Conservation (phyloP, 495 filamentous ascomycete species). For the Penicillium malachiteum region DNA sequence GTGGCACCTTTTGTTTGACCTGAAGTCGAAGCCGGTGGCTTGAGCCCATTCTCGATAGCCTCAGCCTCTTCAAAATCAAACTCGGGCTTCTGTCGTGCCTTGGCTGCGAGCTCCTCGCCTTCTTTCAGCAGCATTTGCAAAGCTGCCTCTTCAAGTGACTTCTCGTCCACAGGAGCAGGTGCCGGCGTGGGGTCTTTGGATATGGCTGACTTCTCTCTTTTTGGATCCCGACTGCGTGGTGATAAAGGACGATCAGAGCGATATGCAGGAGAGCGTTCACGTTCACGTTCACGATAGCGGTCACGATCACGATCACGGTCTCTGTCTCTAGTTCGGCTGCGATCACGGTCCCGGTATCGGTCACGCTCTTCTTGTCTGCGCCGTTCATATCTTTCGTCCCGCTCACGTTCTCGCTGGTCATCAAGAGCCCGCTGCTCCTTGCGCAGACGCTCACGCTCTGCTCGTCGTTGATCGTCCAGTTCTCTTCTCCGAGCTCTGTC, state of each 20-base stretch:
- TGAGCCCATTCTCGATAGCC: slow-evolving; percentile 47
- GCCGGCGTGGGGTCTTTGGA: slow-evolving; percentile 43
- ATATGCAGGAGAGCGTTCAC: slow-evolving; percentile 36
- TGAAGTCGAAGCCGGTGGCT: slow-evolving; percentile 25
- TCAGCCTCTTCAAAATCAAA: slow-evolving; percentile 56
- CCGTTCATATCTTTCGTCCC: slow-evolving; percentile 53
- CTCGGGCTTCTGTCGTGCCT: slow-evolving; percentile 56
- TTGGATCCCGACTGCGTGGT: slow-evolving; percentile 37
- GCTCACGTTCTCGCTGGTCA: slow-evolving; percentile 37
- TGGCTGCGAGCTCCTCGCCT: slow-evolving; percentile 60
- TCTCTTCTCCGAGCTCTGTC: slow-evolving; percentile 50
- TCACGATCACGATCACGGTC: slow-evolving; percentile 37
- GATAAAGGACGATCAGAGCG: slow-evolving; percentile 40
- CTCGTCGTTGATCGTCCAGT: slow-evolving; percentile 54
- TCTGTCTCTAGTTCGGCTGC: slow-evolving; percentile 25
- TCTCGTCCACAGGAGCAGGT: slow-evolving; percentile 50
- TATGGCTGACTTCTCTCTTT: slow-evolving; percentile 39
- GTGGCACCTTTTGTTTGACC: slow-evolving; percentile 21
- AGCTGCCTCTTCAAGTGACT: slow-evolving; percentile 57
- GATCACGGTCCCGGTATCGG: slow-evolving; percentile 42
- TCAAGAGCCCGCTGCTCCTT: slow-evolving; percentile 49
- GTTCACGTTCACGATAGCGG: slow-evolving; percentile 18
- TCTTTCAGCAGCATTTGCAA: slow-evolving; percentile 57
- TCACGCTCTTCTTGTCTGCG: slow-evolving; percentile 47
- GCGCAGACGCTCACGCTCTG: slow-evolving; percentile 55